Base-by-base conservation (phyloP, 2,329 filamentous ascomycete species). In the Pseudocercospora crystallina region DNA sequence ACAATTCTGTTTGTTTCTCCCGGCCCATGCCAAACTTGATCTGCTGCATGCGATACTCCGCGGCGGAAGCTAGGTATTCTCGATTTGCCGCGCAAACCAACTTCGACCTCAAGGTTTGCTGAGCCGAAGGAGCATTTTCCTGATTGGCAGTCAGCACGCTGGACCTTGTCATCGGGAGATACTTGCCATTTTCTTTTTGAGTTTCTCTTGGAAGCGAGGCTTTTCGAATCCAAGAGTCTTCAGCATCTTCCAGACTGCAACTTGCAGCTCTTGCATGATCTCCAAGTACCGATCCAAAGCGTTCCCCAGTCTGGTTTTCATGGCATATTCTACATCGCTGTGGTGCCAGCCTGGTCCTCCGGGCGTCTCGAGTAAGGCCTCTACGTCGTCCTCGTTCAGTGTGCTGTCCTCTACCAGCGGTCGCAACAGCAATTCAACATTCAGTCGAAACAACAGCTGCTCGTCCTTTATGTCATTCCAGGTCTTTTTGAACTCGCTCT, bases 391-490 rank as follows among this genome's bases (percentile, higher is more conserved):
- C 5, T 8, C 10, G 9, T 37, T 44, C 5, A 49, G 17, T 9
- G 30, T 14, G 5, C 38, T 20, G 8, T 33, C 38, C 9, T 17
- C 9, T 5, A 44, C 20, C 11, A 53, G 17, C 2, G 50, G 50
- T 32, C 11, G 8, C 10, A 56, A 37, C 5, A 56, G 43, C 15
- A 15, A 36, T 12, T 42, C 38, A 8, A 55, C 8, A 17, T 36
- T 31, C 8, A 41, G 34, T 4, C 29, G 15, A 14, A 47, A 55
- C n/a, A 37, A 12, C n/a, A 48, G n/a, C n/a, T 55, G 20, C 13
- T 51, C 48, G 30, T 52, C 43, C 42, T 49, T 52, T 26, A 55
- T 31, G 10, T 51, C 43, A 32, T 48, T 47, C 43, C 38, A 43
- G 14, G 20, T 10, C 31, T 48, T 49, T 1, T 35, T 17, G n/a